Evolutionary conservation across 345 rosid species (phyloP).

Genomic region (Mercurialis annua): DNA sequence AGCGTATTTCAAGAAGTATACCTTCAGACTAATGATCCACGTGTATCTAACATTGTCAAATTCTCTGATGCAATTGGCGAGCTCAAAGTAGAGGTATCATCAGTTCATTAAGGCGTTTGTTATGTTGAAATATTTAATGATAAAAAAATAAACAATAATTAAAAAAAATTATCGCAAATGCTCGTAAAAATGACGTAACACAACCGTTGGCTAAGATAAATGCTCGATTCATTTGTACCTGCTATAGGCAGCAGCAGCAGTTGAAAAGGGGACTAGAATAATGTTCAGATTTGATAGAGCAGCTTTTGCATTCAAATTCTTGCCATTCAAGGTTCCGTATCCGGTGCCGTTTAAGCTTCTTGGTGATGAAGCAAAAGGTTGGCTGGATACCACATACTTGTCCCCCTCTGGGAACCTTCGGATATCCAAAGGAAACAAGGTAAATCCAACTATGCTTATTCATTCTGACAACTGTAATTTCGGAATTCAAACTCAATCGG

Average conservation of each 20-base stretch:
- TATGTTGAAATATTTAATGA: no score
- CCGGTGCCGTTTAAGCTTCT: constrained; percentile 94
- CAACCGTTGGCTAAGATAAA: no score
- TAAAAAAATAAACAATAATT: no score
- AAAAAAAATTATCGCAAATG: no score
- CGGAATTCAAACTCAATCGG: no score
- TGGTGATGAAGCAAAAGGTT: constrained; percentile 96
- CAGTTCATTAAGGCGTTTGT: no score
- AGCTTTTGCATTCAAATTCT: constrained; percentile 70
- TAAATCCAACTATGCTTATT: constrained; percentile 19
- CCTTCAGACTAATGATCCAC: constrained; percentile 70
- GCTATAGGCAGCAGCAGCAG: constrained; percentile 74
- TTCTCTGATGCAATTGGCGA: constrained; percentile 86
- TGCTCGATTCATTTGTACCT: neutral
- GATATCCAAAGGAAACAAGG: constrained; percentile 95
- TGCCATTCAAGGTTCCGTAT: constrained; percentile 91
- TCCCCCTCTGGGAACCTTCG: constrained; percentile 85
- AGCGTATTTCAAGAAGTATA: constrained; percentile 86
- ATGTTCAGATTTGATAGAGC: constrained; percentile 75
- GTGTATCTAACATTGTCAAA: constrained; percentile 79
- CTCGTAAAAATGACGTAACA: no score
- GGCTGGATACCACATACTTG: constrained; percentile 84
- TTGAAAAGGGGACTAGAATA: constrained; percentile 59
- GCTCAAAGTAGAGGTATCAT: constrained; percentile 93
- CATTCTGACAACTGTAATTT: neutral